phyloP scores from a whole-genome alignment of 805 yeast genomes.

The Barnettozyma wickerhamii region DNA sequence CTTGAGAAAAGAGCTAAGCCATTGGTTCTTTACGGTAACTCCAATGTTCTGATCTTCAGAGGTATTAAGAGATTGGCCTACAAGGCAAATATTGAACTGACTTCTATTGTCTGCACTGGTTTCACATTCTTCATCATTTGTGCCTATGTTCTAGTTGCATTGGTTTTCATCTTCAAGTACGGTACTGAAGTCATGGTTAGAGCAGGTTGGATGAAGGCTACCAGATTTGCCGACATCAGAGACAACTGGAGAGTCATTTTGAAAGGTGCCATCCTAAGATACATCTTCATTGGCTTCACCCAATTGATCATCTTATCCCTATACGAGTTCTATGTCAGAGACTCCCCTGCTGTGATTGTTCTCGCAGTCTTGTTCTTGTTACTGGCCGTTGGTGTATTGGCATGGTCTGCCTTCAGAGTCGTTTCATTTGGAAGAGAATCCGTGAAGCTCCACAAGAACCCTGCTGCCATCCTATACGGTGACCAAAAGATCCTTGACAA shows the following conservation, averaged over 20 bases:
- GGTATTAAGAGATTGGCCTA: slow-evolving; percentile 86
- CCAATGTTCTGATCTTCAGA: slow-evolving; percentile 63
- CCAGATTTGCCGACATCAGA: slow-evolving; percentile 46
- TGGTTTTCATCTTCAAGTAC: slow-evolving; percentile 52
- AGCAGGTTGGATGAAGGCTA: slow-evolving; percentile 45
- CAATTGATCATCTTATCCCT: slow-evolving; percentile 74
- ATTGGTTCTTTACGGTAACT: slow-evolving; percentile 42
- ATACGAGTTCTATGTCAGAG: slow-evolving; percentile 81
- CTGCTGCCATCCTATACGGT: slow-evolving; percentile 86
- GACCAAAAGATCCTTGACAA: slow-evolving; percentile 66
- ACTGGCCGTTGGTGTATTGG: slow-evolving; percentile 54
- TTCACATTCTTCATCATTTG: slow-evolving; percentile 79
- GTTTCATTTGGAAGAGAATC: slow-evolving; percentile 59
- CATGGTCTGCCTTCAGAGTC: slow-evolving; percentile 65
- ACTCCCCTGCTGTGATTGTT: slow-evolving; percentile 86
- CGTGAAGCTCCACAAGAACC: slow-evolving; percentile 57
- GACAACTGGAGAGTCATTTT: slow-evolving; percentile 53
- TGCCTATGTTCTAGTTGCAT: slow-evolving; percentile 64
- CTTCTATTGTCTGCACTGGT: slow-evolving; percentile 81
- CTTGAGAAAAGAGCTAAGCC: slow-evolving; percentile 34
- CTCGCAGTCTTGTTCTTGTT: slow-evolving; percentile 70
- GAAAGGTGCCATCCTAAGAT: slow-evolving; percentile 77
- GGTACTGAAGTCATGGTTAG: slow-evolving; percentile 43
- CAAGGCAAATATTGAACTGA: slow-evolving; percentile 71
- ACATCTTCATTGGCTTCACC: slow-evolving; percentile 80